Evolutionary conservation across 371 early-diverging fungal species (phyloP), one percentile per base, ranked within the genome.

Genomic region (Mucor saturninus): DNA sequence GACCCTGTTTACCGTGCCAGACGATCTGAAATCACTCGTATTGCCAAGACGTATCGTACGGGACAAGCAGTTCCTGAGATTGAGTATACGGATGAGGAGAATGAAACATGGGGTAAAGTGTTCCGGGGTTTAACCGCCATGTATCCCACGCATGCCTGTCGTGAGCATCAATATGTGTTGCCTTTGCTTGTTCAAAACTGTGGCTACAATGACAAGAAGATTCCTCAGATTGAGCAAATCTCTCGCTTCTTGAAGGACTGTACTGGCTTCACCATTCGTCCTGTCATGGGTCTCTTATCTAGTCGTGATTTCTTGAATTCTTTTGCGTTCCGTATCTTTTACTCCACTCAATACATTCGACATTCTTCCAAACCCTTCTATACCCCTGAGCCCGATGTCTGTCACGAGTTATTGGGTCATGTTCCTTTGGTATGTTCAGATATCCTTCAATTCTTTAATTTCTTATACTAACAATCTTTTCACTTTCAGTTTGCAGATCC

Each of bases 271-370:
- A 95, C 95, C 15, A 69, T 98, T 65, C 91, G 98, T 40, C 97
- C 98, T 10, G 96, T 96, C 56, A 96, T 94, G 94, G 98, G 97
- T 4, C 79, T 98, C 15, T 83, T 98, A 54, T 91, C 94, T 15
- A 91, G 94, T 35, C 85, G 98, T 42, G 96, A 98, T 76, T 98
- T 98, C 75, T 75, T 98, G 68, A 97, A 97, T 70, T 93, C 93
- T n/a, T 88, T 98, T 69, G 98, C 97, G 2, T 98, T 98, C 86
- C 87, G 98, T 52, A 97, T 98, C 4, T 97, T 98, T 83, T 94
- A 96, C 72, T 91, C 93, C 39, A 98, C 98, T 8, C 97, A 98
- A 82, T 98, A 98, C 72, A 95, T 97, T 68, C 91, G 97, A 14
- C 97, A 98, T 71, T 87, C 90, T 68, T 93, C 95, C 4, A 83